These are phyloP conservation scores for Westerdykella sp. DNA, from an alignment of 2,329 filamentous ascomycete species.

Conservation along the genomic window DNA sequence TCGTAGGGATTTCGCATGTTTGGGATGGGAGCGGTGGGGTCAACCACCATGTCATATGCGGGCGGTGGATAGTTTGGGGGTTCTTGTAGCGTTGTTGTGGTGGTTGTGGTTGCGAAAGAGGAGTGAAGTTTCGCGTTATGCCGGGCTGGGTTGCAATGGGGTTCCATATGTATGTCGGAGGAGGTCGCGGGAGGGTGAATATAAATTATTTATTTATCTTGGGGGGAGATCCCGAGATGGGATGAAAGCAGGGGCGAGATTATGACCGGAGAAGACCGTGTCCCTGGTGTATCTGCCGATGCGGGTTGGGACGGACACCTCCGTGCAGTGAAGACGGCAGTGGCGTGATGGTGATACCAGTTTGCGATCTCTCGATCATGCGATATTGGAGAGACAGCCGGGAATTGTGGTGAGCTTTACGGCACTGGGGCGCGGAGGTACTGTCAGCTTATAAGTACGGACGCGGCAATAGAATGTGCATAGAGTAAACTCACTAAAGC, in stretches of 20 bases:
- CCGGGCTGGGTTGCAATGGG: slow-evolving; percentile 13
- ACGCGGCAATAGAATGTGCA: too few species aligned
- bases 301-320: neutral
- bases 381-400: neutral
- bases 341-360: slow-evolving; percentile 1
- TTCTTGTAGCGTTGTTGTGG: too few species aligned
- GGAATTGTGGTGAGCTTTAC: too few species aligned
- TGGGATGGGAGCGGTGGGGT: slow-evolving; percentile 15
- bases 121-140: slow-evolving; percentile 17
- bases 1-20: slow-evolving; percentile 18
- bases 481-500: too few species aligned
- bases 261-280: too few species aligned
- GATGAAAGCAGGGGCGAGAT: too few species aligned
- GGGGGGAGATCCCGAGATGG: too few species aligned
- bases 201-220: neutral
- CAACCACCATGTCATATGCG: slow-evolving; percentile 26
- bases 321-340: neutral
- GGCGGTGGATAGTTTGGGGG: slow-evolving; percentile 9
- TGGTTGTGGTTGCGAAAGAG: slow-evolving; percentile 1
- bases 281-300: neutral
- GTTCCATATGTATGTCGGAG: slow-evolving; percentile 10
- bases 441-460: too few species aligned
- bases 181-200: neutral
- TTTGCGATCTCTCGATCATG: neutral
- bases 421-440: too few species aligned